phyloP scores from a whole-genome alignment of 306 rosid species.

The Pueraria montana region DNA sequence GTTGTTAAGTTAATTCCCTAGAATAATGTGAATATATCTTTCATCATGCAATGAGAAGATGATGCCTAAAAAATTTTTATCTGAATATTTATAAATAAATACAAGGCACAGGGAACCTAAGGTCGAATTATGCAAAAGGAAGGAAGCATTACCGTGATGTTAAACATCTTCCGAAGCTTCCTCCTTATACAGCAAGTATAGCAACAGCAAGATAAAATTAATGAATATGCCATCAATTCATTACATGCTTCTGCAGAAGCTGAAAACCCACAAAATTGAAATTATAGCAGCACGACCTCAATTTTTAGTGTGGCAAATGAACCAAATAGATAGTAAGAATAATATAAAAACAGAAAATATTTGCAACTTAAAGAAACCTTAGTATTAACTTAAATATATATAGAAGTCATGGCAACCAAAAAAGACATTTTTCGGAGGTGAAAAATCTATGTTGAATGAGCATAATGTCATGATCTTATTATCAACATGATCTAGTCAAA shows the following conservation, averaged over 20 bases:
- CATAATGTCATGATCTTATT: not conserved
- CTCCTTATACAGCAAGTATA: conserved; percentile 93
- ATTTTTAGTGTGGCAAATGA: not conserved
- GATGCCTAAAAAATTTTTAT: conserved; percentile 2
- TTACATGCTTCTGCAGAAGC: conserved; percentile 92
- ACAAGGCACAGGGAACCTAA: conserved; percentile 1
- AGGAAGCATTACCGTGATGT: conserved; percentile 73
- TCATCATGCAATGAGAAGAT: not conserved
- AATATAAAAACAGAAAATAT: not conserved
- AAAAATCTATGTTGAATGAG: not conserved
- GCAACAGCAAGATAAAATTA: conserved; percentile 92
- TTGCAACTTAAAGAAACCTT: not conserved
- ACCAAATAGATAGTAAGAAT: conserved; percentile 2
- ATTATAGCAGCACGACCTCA: conserved; percentile 24
- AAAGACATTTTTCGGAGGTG: not conserved
- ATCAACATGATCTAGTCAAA: not conserved
- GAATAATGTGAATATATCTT: conserved; percentile 17
- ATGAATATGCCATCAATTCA: conserved; percentile 91
- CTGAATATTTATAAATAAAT: not conserved
- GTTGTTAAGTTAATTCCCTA: not conserved
- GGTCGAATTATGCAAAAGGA: not conserved
- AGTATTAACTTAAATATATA: not conserved
- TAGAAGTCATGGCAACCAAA: conserved; percentile 14
- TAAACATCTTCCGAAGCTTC: conserved; percentile 82
- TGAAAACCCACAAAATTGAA: conserved; percentile 50